phyloP scores from a whole-genome alignment of 108 stramenopile genomes.

The Cyclotella distinguenda region DNA sequence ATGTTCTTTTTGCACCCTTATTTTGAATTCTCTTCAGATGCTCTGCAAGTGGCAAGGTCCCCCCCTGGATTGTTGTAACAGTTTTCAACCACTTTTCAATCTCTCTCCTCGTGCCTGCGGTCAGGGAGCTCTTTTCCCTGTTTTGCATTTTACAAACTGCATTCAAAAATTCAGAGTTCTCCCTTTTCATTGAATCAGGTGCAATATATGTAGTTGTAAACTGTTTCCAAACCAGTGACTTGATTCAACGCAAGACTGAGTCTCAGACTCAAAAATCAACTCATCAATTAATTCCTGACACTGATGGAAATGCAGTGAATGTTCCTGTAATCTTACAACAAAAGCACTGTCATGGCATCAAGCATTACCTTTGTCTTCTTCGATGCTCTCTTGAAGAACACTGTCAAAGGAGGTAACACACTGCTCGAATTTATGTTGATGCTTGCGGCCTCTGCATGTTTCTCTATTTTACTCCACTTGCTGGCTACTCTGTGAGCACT shows the following conservation, averaged over 20 bases:
- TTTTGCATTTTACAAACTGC: constrained; percentile 14
- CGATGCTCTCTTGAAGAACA: not conserved
- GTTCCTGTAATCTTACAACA: not conserved
- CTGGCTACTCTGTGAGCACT: too few species aligned
- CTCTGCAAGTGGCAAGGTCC: constrained; percentile 2
- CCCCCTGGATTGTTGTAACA: not conserved
- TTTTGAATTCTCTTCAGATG: not conserved
- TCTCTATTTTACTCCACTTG: too few species aligned
- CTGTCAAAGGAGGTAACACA: not conserved
- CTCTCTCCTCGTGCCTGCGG: not conserved
- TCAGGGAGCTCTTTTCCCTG: not conserved
- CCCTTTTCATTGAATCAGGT: not conserved
- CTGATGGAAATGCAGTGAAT: not conserved
- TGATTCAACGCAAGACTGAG: not conserved
- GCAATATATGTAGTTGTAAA: not conserved
- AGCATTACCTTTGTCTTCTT: not conserved
- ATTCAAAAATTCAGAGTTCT: not conserved
- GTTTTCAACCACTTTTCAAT: constrained; percentile 3
- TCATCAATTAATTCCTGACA: not conserved
- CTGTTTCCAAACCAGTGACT: not conserved
- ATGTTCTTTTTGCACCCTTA: not conserved
- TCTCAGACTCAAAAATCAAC: not conserved
- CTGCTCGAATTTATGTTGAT: too few species aligned
- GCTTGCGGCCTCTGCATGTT: too few species aligned
- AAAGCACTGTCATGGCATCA: not conserved